Base-by-base conservation (phyloP, 768 basidiomycete species). In the Xanthoconium stramineum region DNA sequence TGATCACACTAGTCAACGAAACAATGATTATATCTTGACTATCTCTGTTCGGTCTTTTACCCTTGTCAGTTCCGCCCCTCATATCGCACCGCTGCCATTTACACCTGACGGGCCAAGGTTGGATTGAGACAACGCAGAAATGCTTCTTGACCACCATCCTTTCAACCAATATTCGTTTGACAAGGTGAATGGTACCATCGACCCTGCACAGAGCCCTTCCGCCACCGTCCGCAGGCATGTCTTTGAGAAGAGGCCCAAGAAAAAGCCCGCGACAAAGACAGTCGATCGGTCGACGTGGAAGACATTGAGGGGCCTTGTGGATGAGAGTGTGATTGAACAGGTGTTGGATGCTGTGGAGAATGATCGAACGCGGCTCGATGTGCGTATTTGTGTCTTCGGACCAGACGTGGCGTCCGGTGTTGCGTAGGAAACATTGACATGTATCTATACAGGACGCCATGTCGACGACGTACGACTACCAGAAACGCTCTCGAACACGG, bases 291-390 rank as follows among this genome's bases (percentile, higher is more conserved):
- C 75, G 39, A 77, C 74, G 33, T 92, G 91, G 91, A 93, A 91
- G 76, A 89, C 87, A 0, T 66, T 93, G 35, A 81, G 91, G 35
- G 90, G 92, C 66, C 93, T 94, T 69, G 88, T 92, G 37, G 89
- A 92, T 62, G 91, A 94, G 61, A 79, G 84, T 32, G 87, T 84
- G 8, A 84, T 93, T 37, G 91, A 94, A 51, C 87, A 89, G 58
- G 78, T 84, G 19, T 66, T 88, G 45, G 91, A 93, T 52, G 77
- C 76, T 1, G 82, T 93, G 47, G 91, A 94, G 63, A 78, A 74
- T 52, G 88, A 91, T 53, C 76, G 89, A 47, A 77, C 74, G 58
- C 75, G 76, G 32, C 72, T 93, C 37, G 90, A 93, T 55, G 90
- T 89, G 58, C 53, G 84, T 74, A 1, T 29, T 51, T n/a, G 33